Evolutionary conservation across 345 rosid genomes (phyloP), one percentile per base, ranked within the genome.

Genomic region (Euclidium syriacum): DNA sequence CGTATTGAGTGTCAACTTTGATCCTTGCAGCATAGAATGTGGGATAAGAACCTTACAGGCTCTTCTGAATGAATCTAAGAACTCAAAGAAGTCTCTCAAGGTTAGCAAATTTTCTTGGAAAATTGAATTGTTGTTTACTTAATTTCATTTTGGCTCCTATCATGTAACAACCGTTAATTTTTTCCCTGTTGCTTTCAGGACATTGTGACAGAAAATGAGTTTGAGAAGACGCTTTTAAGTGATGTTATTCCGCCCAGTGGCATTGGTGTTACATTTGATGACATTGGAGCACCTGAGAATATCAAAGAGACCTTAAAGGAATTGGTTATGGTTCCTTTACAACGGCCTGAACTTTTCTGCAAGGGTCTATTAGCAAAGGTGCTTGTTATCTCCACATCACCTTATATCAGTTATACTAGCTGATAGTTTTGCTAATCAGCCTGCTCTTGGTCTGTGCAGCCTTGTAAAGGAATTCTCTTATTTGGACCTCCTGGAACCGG

Each of bases 401-500:
- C 30, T n/a, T 19, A 11, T 10, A 7, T 1, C 23, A 12, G 10
- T 19, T 40, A 34, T 4, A 53, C 24, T 11, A 32, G 34, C 10
- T 54, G 52, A 23, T 38, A 46, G 54, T 22, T 24, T 46, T 61
- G 25, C 35, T 62, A 62, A 50, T 30, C 29, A 52, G 43, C 42
- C 61, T 1, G 39, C 7, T 30, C 38, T 40, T 20, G 29, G n/a
- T 46, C 16, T 61, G 25, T 64, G 73, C 84, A 91, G 96, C 91
- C 96, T 73, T 85, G 90, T 80, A 88, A 88, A 78, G 96, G 96
- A 42, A 88, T 91, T 61, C 91, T 91, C 51, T 66, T 91, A 53
- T 91, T 88, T 74, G 98, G 98, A 60, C 96, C 96, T 49, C 96
- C 96, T 62, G 99, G 97, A 54, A 90, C 97, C 18, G 97, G 99